Conservation (phyloP, 306 rosid genomes). For the Inga leiocalycina region DNA sequence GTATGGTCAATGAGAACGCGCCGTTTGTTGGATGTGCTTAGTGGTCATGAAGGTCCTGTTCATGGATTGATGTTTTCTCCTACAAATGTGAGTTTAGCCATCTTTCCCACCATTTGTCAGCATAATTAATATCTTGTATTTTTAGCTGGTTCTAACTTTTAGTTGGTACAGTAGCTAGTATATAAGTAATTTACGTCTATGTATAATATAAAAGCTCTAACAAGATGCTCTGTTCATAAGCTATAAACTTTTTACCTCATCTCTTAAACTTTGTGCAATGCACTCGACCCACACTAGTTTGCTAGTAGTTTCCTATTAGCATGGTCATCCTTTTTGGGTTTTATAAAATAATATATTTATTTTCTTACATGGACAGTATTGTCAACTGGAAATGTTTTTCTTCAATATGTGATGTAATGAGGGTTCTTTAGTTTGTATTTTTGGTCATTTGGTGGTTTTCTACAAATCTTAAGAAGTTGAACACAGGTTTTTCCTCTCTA, state of each 20-base stretch:
- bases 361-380: conserved; percentile 1
- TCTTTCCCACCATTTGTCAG: not conserved
- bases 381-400: not conserved
- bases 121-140: conserved; percentile 7
- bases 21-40: conserved; percentile 79
- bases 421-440: conserved; percentile 26
- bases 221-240: not conserved
- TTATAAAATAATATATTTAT: conserved; percentile 12
- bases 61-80: conserved; percentile 94
- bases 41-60: conserved; percentile 98
- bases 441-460: not conserved
- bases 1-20: conserved; percentile 96
- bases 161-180: conserved; percentile 9
- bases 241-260: not conserved
- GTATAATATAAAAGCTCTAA: not conserved
- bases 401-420: conserved; percentile 10
- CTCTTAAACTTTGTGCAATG: not conserved
- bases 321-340: conserved; percentile 9
- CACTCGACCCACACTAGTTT: not conserved
- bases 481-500: conserved; percentile 29
- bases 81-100: conserved; percentile 67
- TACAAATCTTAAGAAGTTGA: conserved; percentile 7
- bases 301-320: conserved; percentile 14
- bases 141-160: conserved; percentile 6
- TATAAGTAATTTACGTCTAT: not conserved